Conservation (phyloP, 805 yeast genomes). For the Kuraishia floccosa region DNA sequence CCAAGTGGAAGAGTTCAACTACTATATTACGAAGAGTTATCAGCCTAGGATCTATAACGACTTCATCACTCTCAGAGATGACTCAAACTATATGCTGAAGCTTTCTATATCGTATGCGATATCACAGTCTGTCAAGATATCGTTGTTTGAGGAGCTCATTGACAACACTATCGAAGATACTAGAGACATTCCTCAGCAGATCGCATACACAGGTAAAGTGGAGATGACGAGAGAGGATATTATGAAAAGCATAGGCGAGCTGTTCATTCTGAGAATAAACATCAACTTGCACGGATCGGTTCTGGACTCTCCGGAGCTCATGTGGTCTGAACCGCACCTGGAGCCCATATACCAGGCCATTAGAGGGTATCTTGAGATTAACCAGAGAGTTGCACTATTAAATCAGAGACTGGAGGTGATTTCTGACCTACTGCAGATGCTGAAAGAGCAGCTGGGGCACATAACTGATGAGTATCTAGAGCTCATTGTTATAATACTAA, state of each 20-base stretch:
- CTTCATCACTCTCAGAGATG: conserved; percentile 86
- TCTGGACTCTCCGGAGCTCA: conserved; percentile 90
- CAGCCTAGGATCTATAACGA: conserved; percentile 96
- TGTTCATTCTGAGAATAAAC: conserved; percentile 77
- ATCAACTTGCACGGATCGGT: conserved; percentile 81
- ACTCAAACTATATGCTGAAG: conserved; percentile 82
- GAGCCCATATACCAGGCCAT: conserved; percentile 98
- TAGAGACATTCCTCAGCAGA: conserved; percentile 92
- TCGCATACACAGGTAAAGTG: conserved; percentile 90
- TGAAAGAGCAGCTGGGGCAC: conserved; percentile 94
- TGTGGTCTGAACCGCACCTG: conserved; percentile 98
- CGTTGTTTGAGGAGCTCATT: conserved; percentile 89
- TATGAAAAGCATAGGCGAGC: conserved; percentile 95
- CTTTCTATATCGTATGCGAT: conserved; percentile 91
- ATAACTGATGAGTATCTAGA: conserved; percentile 67
- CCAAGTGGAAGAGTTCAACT: conserved; percentile 90
- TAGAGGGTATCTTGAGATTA: conserved; percentile 89
- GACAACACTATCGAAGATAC: conserved; percentile 97
- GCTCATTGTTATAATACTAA: conserved; percentile 79
- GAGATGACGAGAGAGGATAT: conserved; percentile 90
- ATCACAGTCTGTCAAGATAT: conserved; percentile 91
- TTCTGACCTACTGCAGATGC: conserved; percentile 86
- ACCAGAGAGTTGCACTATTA: conserved; percentile 80
- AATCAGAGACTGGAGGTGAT: conserved; percentile 93
- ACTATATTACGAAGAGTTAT: conserved; percentile 85